Base-by-base conservation (phyloP, 305 asterid genomes). In the Fraxinus velutina region DNA sequence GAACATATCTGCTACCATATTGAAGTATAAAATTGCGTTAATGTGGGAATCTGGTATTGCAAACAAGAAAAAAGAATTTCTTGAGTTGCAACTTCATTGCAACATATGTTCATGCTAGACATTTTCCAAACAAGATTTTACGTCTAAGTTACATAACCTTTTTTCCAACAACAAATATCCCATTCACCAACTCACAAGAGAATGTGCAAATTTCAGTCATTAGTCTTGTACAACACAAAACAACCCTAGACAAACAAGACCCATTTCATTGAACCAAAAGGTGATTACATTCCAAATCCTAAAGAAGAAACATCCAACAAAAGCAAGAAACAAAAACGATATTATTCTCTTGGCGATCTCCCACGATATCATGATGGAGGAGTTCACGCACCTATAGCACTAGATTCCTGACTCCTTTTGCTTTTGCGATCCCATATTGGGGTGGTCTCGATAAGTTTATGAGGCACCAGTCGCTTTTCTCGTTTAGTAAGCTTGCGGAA, bases 381-480 rank as follows among this genome's bases (percentile, higher is more conserved):
- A 7, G 37, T 42, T 88, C 88, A 90, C 17, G 84, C 87, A 64
- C 81, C 87, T 86, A 83, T 21, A 12, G 84, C 77, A 70, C 81
- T 82, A 4, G 88, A 78, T 57, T 81, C 83, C 12, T 83, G 86
- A 30, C 83, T 85, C 76, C 86, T 85, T 83, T 64, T 92, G 90
- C 78, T 79, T 86, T 89, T 95, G 83, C 99, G 98, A 77, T 86
- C 90, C 99, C 99, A 95, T 44, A 93, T 80, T 4, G 98, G 99
- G 70, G 97, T 95, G 77, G 88, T 91, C 89, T 95, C 99, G 4
- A 95, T 95, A 66, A 95, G 93, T 75, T 90, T 47, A 84, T 93
- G 97, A 7, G 99, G 99, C 68, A 95, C 97, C 21, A 95, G 95
- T 13, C 97, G 89, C 66, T 29, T 90, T 85, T 93, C 97, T 37